Conservation (phyloP, 129 eudicot species). For the Apium graveolens region DNA sequence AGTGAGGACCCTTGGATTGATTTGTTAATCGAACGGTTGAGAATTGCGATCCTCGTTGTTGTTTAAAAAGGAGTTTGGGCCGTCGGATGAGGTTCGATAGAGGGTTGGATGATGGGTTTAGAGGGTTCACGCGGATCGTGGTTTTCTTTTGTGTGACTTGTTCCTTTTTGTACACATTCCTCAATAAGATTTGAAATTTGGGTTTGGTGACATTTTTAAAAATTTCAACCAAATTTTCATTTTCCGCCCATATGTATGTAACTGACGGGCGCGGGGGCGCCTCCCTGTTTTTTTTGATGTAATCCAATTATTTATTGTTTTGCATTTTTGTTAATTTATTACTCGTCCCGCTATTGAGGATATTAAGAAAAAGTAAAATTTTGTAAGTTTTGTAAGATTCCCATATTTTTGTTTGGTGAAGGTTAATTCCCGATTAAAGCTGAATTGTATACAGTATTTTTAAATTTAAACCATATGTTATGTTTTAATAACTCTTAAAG, state of each 20-base stretch:
- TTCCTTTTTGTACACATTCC: neutral
- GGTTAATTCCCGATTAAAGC: too few species aligned
- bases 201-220: neutral
- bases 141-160: neutral
- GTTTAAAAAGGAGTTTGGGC: neutral
- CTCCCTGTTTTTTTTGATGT: neutral
- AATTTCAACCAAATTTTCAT: neutral
- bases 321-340: too few species aligned
- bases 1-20: conserved; percentile 12
- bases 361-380: too few species aligned
- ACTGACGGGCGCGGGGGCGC: neutral
- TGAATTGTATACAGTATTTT: too few species aligned
- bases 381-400: too few species aligned
- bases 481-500: too few species aligned
- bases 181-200: neutral
- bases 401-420: too few species aligned
- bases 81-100: conserved; percentile 15
- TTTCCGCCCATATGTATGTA: neutral
- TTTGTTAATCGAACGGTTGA: neutral
- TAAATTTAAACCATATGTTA: too few species aligned
- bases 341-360: too few species aligned
- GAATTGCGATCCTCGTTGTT: conserved; percentile 17
- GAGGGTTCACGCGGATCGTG: conserved; percentile 6
- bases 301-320: too few species aligned
- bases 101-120: neutral